These are phyloP conservation scores for Saccharomycopsis fibuligera DNA, from an alignment of 805 yeast species.

Conservation along the genomic window DNA sequence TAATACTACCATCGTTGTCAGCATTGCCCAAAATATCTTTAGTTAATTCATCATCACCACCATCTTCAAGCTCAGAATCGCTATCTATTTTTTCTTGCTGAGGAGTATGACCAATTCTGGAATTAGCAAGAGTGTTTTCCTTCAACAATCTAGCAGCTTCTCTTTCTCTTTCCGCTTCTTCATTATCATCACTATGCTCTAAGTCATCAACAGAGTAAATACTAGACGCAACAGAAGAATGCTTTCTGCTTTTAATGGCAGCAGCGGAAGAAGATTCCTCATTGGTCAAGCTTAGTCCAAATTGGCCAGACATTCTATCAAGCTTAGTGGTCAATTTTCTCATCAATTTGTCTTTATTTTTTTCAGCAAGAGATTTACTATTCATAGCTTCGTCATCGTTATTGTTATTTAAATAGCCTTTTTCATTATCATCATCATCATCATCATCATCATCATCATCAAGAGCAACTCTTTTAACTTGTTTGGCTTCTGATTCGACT, in stretches of 20 bases:
- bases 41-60: not conserved
- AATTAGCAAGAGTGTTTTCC: not conserved
- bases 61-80: no score
- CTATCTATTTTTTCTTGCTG: not conserved
- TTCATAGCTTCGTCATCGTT: not conserved
- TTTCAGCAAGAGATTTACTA: constrained; percentile 10
- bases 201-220: constrained; percentile 17
- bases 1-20: no score
- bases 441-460: not conserved
- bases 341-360: constrained; percentile 17
- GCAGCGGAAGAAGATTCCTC: not conserved
- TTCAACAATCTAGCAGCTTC: not conserved
- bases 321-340: constrained; percentile 20
- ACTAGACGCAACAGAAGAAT: constrained; percentile 17
- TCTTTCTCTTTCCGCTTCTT: not conserved
- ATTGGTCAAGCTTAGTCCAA: constrained; percentile 19
- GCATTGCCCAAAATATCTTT: no score
- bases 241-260: constrained; percentile 6
- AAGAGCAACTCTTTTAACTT: not conserved
- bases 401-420: not conserved
- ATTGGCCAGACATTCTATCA: constrained; percentile 19
- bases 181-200: constrained; percentile 5
- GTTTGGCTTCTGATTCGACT: not conserved
- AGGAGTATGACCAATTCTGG: no score
- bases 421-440: not conserved